These are phyloP conservation scores for Colletotrichum gloeosporioides DNA, from an alignment of 2,329 filamentous ascomycete species.

Conservation along the genomic window DNA sequence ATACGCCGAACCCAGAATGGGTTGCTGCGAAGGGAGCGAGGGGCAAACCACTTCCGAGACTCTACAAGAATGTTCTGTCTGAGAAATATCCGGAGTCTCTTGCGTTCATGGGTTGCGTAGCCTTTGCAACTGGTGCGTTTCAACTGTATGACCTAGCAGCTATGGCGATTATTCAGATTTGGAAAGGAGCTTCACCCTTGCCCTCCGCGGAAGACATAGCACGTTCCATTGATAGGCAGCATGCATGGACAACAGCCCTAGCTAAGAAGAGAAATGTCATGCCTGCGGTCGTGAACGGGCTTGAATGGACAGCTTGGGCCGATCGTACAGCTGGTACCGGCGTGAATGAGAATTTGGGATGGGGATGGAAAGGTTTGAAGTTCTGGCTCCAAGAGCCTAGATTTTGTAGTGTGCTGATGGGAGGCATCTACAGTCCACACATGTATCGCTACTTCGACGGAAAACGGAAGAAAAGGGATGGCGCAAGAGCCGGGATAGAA, in stretches of 20 bases:
- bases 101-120: conserved; percentile 31
- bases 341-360: conserved; percentile 40
- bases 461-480: conserved; percentile 41
- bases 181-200: conserved; percentile 30
- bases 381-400: conserved; percentile 41
- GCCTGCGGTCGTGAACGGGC: conserved; percentile 24
- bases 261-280: conserved; percentile 20
- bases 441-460: conserved; percentile 43
- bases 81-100: conserved; percentile 39
- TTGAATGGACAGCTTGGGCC: conserved; percentile 36
- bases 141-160: conserved; percentile 37
- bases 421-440: conserved; percentile 42
- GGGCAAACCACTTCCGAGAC: conserved; percentile 30
- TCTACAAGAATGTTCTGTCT: conserved; percentile 46
- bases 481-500: conserved; percentile 26
- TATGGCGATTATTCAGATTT: conserved; percentile 43
- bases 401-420: conserved; percentile 40
- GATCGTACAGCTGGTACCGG: conserved; percentile 44
- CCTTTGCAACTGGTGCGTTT: conserved; percentile 33
- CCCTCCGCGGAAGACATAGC: conserved; percentile 31
- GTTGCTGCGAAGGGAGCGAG: conserved; percentile 25
- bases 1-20: conserved; percentile 15
- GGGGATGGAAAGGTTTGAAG: conserved; percentile 42
- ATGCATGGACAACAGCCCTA: conserved; percentile 27
- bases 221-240: conserved; percentile 26